phyloP scores from a whole-genome alignment of 345 rosid species.

The Moricandia arvensis region DNA sequence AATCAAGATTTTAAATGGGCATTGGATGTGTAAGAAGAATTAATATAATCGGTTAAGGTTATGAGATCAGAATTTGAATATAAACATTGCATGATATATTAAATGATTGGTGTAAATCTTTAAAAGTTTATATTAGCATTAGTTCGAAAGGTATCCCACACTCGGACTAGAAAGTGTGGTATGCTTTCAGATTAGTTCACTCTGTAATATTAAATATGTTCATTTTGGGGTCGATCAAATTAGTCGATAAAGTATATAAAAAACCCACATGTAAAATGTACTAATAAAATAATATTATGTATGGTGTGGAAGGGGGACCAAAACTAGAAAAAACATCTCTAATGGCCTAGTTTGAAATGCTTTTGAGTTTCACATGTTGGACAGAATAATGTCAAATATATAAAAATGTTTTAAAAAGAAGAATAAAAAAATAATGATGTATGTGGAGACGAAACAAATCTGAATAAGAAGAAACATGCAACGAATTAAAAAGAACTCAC shows the following conservation, averaged over 20 bases:
- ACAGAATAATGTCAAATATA: conserved; percentile 24
- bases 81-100: too few relatives aligned
- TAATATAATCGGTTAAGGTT: neutral
- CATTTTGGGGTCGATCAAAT: too few relatives aligned
- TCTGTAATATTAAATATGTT: too few relatives aligned
- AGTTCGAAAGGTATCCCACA: too few relatives aligned
- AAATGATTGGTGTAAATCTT: neutral
- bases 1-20: neutral
- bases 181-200: too few relatives aligned
- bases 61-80: too few relatives aligned
- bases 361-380: neutral
- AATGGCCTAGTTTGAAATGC: neutral
- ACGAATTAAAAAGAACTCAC: conserved; percentile 36
- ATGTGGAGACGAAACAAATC: conserved; percentile 28
- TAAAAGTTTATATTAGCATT: neutral
- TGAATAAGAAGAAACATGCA: conserved; percentile 37
- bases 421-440: neutral
- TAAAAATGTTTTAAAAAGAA: neutral
- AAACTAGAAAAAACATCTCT: conserved; percentile 27
- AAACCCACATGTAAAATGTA: neutral
- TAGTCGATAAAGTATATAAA: too few relatives aligned
- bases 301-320: conserved; percentile 34
- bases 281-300: neutral
- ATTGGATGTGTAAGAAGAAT: neutral
- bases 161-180: too few relatives aligned